A percentile compares a stretch with the other conserved stretches of the same genome.
phyloP scores from a whole-genome alignment of 2,329 filamentous ascomycete species.

The Paradendryphiella salina region DNA sequence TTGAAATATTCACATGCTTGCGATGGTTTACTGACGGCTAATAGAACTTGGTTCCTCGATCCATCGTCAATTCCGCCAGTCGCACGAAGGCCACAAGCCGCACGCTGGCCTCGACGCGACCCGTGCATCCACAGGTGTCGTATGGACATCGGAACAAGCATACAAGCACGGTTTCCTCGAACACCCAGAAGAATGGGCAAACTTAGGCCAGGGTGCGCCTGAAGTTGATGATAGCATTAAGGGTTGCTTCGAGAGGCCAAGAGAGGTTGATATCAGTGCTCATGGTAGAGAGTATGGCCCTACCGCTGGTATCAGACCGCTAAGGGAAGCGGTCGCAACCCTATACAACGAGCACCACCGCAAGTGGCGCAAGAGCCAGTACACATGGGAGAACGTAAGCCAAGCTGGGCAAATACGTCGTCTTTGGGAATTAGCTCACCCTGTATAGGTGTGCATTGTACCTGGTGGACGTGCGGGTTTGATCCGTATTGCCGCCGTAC shows the following conservation, averaged over 20 bases:
- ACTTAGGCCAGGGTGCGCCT: constrained; percentile 89
- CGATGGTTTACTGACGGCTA: not conserved
- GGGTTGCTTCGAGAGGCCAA: constrained; percentile 83
- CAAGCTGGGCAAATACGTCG: not conserved
- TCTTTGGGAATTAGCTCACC: constrained; percentile 59
- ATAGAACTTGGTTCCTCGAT: constrained; percentile 79
- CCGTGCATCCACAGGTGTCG: constrained; percentile 87
- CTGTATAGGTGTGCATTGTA: constrained; percentile 62
- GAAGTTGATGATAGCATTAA: constrained; percentile 92
- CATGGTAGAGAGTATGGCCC: constrained; percentile 86
- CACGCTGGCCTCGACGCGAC: constrained; percentile 89
- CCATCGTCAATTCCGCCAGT: constrained; percentile 85
- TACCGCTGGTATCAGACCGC: constrained; percentile 88
- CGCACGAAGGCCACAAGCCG: constrained; percentile 86
- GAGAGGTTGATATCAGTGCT: constrained; percentile 74
- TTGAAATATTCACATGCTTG: not conserved
- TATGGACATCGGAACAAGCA: constrained; percentile 89
- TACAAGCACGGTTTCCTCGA: constrained; percentile 87
- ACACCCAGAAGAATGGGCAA: constrained; percentile 82
- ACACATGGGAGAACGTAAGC: constrained; percentile 82
- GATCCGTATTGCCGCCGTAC: constrained; percentile 90
- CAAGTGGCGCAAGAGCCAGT: constrained; percentile 82
- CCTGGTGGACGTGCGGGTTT: constrained; percentile 89
- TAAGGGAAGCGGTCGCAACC: constrained; percentile 84
- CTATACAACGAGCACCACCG: constrained; percentile 94